Conservation (phyloP, 768 basidiomycete genomes). For the Russula sp. region DNA sequence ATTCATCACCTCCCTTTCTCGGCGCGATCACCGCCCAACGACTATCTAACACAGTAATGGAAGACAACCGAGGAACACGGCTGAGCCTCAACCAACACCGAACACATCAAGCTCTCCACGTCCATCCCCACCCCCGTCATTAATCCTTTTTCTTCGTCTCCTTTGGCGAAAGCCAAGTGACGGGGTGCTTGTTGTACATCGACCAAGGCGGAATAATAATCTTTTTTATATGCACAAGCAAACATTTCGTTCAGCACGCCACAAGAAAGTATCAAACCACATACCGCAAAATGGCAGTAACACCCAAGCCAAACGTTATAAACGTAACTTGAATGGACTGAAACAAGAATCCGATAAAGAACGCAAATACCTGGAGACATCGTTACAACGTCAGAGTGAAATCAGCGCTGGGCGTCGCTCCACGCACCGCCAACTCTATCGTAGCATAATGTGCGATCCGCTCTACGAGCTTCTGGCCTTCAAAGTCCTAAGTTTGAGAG, state of each 20-base stretch:
- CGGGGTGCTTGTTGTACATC: constrained; percentile 57
- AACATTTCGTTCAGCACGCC: background rate
- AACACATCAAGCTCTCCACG: no score
- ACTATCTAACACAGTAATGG: background rate
- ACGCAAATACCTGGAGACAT: constrained; percentile 47
- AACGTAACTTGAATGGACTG: constrained; percentile 59
- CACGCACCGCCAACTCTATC: constrained; percentile 47
- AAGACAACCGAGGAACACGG: no score
- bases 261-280: constrained; percentile 27
- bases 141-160: constrained; percentile 36
- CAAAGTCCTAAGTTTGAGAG: constrained; percentile 52
- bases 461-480: constrained; percentile 56
- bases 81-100: no score
- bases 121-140: background rate
- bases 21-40: background rate
- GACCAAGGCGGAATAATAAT: constrained; percentile 69
- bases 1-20: background rate
- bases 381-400: background rate
- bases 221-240: constrained; percentile 37
- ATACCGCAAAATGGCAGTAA: constrained; percentile 27
- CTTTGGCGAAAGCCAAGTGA: constrained; percentile 52
- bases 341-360: constrained; percentile 53
- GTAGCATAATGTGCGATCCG: constrained; percentile 45
- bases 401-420: background rate
- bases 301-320: constrained; percentile 42